Evolutionary conservation across 2,329 filamentous ascomycete species (phyloP), one percentile per base, ranked within the genome.

Genomic region (Cordyceps tenuipes): DNA sequence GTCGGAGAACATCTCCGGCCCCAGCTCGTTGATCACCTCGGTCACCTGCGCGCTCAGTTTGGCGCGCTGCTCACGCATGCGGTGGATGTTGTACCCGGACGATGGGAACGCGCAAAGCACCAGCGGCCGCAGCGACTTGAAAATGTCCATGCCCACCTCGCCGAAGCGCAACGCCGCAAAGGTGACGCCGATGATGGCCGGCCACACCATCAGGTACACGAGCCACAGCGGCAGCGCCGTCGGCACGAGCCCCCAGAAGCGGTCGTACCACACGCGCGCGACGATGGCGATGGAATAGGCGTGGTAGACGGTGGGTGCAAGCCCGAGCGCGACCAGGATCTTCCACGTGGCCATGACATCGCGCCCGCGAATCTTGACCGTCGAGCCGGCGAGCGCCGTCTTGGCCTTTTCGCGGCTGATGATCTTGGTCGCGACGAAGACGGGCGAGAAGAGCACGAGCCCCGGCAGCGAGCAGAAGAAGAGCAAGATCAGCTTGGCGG

Each of bases 101-200:
- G 86, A 85, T 1, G 94, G 94, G 67, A 89, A 88, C 68, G 97
- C 81, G 64, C 90, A 94, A 39, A 97, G 80, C 50, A 96, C 79
- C 10, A 99, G 82, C 6, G 94, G 94, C 10, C 91, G 85, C 17
- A 99, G 82, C 0, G 93, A 97, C 75, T 97, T 99, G 76, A 94
- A 79, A 60, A 99, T 97, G 70, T 99, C 94, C 91, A 99, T 97
- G 57, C 93, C 94, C n/a, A 96, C 88, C 75, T 99, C 94, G 51
- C 94, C 94, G 65, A 97, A 96, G 12, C 94, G 88, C 57, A 99
- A 85, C 7, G 94, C 91, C 5, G 91, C 92, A 72, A 96, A 97
- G 0, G 92, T 97, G 67, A 97, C 88, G 26, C 86, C 82, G 6
- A 92, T 89, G 78, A 96, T 96, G 65, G 95, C 77, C 52, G 90